These are phyloP conservation scores for Suhomyces canberraensis DNA, from an alignment of 805 yeast genomes.

Conservation along the genomic window DNA sequence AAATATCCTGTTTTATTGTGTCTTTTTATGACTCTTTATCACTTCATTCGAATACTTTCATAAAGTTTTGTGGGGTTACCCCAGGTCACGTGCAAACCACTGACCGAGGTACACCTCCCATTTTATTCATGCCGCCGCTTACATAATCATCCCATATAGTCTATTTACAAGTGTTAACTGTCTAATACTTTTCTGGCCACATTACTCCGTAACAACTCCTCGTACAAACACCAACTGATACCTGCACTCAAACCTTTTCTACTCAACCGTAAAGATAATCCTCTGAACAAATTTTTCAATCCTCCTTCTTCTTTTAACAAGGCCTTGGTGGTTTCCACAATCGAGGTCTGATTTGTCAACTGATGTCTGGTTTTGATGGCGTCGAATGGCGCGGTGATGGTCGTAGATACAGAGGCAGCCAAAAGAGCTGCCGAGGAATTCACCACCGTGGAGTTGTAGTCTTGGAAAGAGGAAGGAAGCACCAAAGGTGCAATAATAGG, in stretches of 20 bases:
- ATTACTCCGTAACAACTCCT: conserved; percentile 61
- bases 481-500: conserved; percentile 31
- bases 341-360: conserved; percentile 46
- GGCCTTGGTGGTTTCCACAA: conserved; percentile 40
- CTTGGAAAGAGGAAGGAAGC: conserved; percentile 7
- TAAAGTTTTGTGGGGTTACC: too few species aligned
- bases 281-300: conserved; percentile 67
- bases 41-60: too few species aligned
- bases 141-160: too few species aligned
- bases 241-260: conserved; percentile 92
- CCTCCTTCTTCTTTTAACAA: conserved; percentile 45
- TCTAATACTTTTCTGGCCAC: conserved; percentile 1
- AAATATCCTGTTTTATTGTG: too few species aligned
- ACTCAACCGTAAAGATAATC: conserved; percentile 72
- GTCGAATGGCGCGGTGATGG: conserved; percentile 92
- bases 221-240: conserved; percentile 96
- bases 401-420: conserved; percentile 78
- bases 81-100: not conserved
- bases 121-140: too few species aligned
- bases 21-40: too few species aligned
- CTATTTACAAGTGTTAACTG: conserved; percentile 2
- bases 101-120: too few species aligned
- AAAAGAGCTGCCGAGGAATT: conserved; percentile 74
- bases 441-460: conserved; percentile 37
- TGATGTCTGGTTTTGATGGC: conserved; percentile 92